phyloP scores from a whole-genome alignment of 768 basidiomycete species.

The Amylocystis lapponica region DNA sequence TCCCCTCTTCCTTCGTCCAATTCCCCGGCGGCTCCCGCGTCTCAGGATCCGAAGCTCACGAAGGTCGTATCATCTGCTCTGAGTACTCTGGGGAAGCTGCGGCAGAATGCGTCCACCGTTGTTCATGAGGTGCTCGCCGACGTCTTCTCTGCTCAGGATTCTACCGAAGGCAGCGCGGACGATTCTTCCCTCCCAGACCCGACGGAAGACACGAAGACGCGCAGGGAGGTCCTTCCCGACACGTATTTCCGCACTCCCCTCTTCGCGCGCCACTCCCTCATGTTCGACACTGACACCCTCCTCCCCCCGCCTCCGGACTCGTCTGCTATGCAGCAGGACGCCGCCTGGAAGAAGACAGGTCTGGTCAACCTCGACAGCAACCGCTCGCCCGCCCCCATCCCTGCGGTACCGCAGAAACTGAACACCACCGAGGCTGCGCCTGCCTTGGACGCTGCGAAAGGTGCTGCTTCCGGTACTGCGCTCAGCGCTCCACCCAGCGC shows the following conservation, averaged over 20 bases:
- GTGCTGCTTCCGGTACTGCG: too few species aligned
- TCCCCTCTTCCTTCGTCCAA: background rate
- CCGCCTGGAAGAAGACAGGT: constrained; percentile 10
- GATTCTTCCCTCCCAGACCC: too few species aligned
- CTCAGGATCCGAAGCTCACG: background rate
- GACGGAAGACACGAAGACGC: too few species aligned
- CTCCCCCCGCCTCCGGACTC: background rate
- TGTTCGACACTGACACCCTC: background rate
- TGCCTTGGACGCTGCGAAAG: too few species aligned
- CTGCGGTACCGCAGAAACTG: too few species aligned
- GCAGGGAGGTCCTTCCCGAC: background rate
- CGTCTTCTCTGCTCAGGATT: background rate
- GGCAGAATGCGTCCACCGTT: background rate
- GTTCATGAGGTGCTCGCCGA: background rate
- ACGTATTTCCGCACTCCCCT: background rate
- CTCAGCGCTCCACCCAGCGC: too few species aligned
- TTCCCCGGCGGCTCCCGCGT: background rate
- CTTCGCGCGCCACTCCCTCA: background rate
- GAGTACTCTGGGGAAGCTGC: background rate
- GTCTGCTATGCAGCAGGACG: background rate
- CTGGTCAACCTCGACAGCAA: constrained; percentile 22
- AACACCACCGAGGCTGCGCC: too few species aligned
- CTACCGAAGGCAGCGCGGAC: background rate
- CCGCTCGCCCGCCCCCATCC: constrained; percentile 6
- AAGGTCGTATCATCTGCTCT: background rate